Base-by-base conservation (phyloP, 192 early-diverging fungal species). In the Helicostylum pulchrum region DNA sequence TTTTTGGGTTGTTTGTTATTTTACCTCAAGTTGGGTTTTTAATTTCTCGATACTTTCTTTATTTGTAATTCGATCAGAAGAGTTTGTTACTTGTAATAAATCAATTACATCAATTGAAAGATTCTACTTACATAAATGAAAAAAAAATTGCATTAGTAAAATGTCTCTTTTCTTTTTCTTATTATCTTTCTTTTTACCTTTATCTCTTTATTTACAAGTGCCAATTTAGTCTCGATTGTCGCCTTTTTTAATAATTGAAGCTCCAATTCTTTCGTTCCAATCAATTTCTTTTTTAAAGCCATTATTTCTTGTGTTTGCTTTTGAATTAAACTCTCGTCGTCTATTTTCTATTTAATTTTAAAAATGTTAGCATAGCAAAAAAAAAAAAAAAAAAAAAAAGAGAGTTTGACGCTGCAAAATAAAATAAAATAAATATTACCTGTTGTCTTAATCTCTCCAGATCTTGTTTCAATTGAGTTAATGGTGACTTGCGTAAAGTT, bases 11-110 rank as follows among this genome's bases (percentile, higher is more conserved):
- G 26, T 23, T 26, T 23, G 7, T 26, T 31, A 53, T 31, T n/a
- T 36, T 56, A 58, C 56, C 56, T 58, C 39, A 58, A 58, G 56
- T 23, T 58, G 56, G 14, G 20, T 58, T 59, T 44, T 15, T 36
- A 59, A 59, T 59, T 43, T 59, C 21, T 59, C 43, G 6, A 59
- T 39, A 0, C 7, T 45, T 59, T 59, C 42, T n/a, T 55, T 4
- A 59, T 7, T 2, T 52, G 23, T 26, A 30, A 26, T 26, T 52
- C 6, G 14, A 11, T 26, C 43, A 19, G 34, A n/a, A 1, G 53
- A 17, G 1, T 31, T n/a, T 14, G 53, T 12, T 31, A 54, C 53
- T 54, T 54, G 11, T 55, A 55, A 19, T 34, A 39, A 55, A 32
- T 32, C 53, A 30, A 54, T 34, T 32, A 44, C 21, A 39, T 36